These are phyloP conservation scores for Myrica gale DNA, from an alignment of 306 rosid genomes.

Conservation along the genomic window DNA sequence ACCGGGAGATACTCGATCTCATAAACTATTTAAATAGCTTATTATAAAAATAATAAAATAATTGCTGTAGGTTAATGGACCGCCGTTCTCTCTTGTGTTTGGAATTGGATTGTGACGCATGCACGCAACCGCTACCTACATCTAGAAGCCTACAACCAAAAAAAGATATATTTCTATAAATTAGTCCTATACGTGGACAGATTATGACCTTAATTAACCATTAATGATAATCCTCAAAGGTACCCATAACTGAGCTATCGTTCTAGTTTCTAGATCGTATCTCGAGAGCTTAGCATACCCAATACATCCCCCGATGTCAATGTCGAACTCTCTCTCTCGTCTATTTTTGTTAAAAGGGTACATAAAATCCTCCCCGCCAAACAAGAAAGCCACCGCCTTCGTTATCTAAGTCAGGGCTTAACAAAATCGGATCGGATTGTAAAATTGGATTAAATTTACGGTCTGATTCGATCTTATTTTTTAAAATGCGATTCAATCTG, in stretches of 20 bases:
- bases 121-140: neutral
- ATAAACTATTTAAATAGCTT: neutral
- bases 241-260: neutral
- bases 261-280: constrained; percentile 15
- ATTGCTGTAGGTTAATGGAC: constrained; percentile 7
- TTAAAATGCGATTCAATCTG: too few species aligned
- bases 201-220: neutral
- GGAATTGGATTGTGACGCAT: constrained; percentile 20
- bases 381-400: neutral
- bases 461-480: too few species aligned
- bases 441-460: too few species aligned
- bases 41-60: constrained; percentile 8
- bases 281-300: constrained; percentile 1
- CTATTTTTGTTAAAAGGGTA: too few species aligned
- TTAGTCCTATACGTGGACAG: constrained; percentile 20
- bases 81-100: constrained; percentile 5
- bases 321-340: neutral
- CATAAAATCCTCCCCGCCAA: neutral
- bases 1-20: constrained; percentile 11
- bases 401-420: too few species aligned
- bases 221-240: constrained; percentile 16
- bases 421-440: too few species aligned
- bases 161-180: neutral
- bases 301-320: constrained; percentile 17
- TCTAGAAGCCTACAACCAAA: constrained; percentile 4